These are phyloP conservation scores for Zymoseptoria passerinii DNA, from an alignment of 2,329 filamentous ascomycete genomes.

Conservation along the genomic window DNA sequence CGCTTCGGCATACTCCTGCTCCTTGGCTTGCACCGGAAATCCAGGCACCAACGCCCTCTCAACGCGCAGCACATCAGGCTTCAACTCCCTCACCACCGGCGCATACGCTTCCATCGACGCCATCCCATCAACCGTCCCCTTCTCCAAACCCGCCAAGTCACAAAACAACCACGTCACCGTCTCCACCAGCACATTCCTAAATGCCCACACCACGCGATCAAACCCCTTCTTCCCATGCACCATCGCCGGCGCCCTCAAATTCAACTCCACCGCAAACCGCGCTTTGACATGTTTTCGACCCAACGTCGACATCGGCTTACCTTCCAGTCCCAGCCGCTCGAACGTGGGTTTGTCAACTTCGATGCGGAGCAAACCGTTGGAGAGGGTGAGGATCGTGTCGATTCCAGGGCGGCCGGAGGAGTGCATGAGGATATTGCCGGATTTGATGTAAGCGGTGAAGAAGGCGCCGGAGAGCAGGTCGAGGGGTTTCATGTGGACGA, in stretches of 20 bases:
- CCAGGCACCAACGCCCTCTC: slow-evolving; percentile 24
- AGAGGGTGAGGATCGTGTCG: slow-evolving; percentile 64
- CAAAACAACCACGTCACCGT: slow-evolving; percentile 71
- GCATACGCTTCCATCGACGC: slow-evolving; percentile 23
- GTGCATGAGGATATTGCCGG: slow-evolving; percentile 63
- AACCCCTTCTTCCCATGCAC: slow-evolving; percentile 75
- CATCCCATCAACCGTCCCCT: neutral
- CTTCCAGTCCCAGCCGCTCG: slow-evolving; percentile 72
- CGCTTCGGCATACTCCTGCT: slow-evolving; percentile 53
- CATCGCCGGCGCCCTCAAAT: slow-evolving; percentile 69
- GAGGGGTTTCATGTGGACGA: slow-evolving; percentile 63
- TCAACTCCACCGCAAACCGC: slow-evolving; percentile 67
- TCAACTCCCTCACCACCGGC: slow-evolving; percentile 26
- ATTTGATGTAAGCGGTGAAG: slow-evolving; percentile 75
- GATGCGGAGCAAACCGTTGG: slow-evolving; percentile 64
- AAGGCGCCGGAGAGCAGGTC: slow-evolving; percentile 67
- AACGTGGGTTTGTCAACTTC: slow-evolving; percentile 75
- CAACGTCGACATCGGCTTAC: slow-evolving; percentile 51
- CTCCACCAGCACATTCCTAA: slow-evolving; percentile 62
- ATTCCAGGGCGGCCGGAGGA: slow-evolving; percentile 63
- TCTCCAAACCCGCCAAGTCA: slow-evolving; percentile 39
- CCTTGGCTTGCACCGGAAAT: slow-evolving; percentile 27
- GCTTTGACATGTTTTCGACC: slow-evolving; percentile 58
- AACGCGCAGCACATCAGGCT: slow-evolving; percentile 21
- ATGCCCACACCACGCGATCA: slow-evolving; percentile 67